These are phyloP conservation scores for Quercus parvula DNA, from an alignment of 306 rosid species.

Conservation along the genomic window DNA sequence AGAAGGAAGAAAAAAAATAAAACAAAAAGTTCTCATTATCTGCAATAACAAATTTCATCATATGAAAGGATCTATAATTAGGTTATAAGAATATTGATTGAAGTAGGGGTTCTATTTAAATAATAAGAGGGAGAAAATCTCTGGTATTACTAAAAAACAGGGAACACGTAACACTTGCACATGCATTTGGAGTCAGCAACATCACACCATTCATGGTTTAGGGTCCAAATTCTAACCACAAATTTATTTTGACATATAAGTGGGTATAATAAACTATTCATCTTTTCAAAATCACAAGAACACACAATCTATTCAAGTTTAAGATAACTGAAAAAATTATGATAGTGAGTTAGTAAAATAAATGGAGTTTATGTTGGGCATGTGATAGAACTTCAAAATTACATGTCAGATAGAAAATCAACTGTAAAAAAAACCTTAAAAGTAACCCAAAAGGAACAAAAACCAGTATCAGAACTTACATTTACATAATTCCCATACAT, in stretches of 20 bases:
- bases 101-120: not conserved
- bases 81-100: not conserved
- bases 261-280: not conserved
- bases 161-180: not conserved
- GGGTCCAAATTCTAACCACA: not conserved
- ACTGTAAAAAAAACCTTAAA: slow-evolving; percentile 13
- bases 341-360: not conserved
- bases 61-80: not conserved
- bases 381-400: not conserved
- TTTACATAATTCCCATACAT: slow-evolving; percentile 95
- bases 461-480: slow-evolving; percentile 48
- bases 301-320: not conserved
- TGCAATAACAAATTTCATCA: not conserved
- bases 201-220: not conserved
- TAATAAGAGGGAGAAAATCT: not conserved
- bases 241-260: not conserved
- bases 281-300: not conserved
- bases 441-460: slow-evolving; percentile 11
- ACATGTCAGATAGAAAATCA: not conserved
- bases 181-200: not conserved
- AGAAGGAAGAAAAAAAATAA: not conserved
- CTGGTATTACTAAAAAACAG: not conserved
- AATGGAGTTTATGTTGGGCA: not conserved
- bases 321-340: not conserved
- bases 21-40: not conserved